Base-by-base conservation (phyloP, 257 asterid genomes). In the Ajuga chamaepitys region DNA sequence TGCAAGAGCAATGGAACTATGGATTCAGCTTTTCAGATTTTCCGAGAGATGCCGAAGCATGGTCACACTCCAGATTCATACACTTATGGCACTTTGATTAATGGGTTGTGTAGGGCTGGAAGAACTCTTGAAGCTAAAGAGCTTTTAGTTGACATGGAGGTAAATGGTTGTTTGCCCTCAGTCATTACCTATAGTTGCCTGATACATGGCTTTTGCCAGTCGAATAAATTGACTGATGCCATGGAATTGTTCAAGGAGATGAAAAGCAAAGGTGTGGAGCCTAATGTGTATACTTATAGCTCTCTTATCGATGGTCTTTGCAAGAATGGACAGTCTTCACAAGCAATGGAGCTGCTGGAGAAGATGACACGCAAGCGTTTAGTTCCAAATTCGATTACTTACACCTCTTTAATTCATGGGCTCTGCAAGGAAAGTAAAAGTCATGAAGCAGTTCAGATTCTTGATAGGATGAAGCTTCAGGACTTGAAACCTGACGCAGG, bases 401-500 rank as follows among this genome's bases (percentile, higher is more conserved):
- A 86, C 77, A 90, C 97, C 70, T 85, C 96, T 44, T 58, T 88
- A 34, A 82, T 94, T 38, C 76, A 83, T 2, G 99, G 97, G 52
- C 75, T 90, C 9, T 86, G 89, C 72, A 80, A 34, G 64, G 99
- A 90, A 67, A 83, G 87, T 22, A 83, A 75, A 48, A 54, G 83
- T 54, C 44, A 38, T 37, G 95, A 88, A 55, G 95, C 91, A 0
- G 80, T 94, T 52, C 90, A 85, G 84, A 70, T 94, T 76, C 84
- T 94, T 59, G 96, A 90, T 64, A 74, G 93, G 59, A 83, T 94
- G 90, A 88, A 90, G 88, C 90, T 94, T 50, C 96, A 88, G 79
- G 96, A 88, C 69, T 72, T 86, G 83, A 86, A 86, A 80, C 96
- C 96, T 14, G 99, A 90, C 74, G 97, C 89, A 0, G 96, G 96